A percentile compares a stretch with the other conserved stretches of the same genome.
Conservation (phyloP, 208 protist genomes). For the Tritrichomonas musculus region DNA sequence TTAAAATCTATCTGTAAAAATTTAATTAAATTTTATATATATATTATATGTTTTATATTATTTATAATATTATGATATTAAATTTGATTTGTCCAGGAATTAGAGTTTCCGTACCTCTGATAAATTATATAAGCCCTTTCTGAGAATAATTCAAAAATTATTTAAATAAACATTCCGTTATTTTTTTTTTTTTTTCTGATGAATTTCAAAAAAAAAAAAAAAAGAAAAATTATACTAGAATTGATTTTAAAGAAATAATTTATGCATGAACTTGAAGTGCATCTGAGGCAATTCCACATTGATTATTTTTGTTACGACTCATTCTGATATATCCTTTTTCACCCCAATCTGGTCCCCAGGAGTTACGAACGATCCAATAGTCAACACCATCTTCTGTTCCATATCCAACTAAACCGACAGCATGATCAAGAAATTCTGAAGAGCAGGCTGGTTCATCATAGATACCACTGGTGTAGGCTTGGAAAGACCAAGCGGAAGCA, state of each 20-base stretch:
- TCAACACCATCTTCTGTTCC: not conserved
- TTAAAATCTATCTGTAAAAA: no score
- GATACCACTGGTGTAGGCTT: not conserved
- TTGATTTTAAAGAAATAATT: not conserved
- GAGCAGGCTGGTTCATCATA: not conserved
- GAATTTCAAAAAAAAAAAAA: not conserved
- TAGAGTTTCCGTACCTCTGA: no score
- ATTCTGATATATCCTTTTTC: not conserved
- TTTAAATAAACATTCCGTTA: no score
- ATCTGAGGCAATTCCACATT: slow-evolving; percentile 7
- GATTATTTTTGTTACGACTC: slow-evolving; percentile 40
- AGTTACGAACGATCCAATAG: not conserved
- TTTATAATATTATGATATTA: no score
- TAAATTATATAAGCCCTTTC: no score
- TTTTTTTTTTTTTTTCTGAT: not conserved
- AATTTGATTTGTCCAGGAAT: no score
- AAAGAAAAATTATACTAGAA: not conserved
- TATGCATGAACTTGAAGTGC: not conserved
- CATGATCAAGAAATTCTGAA: not conserved
- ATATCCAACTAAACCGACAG: not conserved
- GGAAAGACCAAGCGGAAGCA: not conserved
- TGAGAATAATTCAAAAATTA: no score
- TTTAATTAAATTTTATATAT: no score
- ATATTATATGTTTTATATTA: no score
- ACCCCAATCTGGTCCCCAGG: not conserved